phyloP scores from a whole-genome alignment of 2,329 filamentous ascomycete species.

The Trichoderma semiorbis region DNA sequence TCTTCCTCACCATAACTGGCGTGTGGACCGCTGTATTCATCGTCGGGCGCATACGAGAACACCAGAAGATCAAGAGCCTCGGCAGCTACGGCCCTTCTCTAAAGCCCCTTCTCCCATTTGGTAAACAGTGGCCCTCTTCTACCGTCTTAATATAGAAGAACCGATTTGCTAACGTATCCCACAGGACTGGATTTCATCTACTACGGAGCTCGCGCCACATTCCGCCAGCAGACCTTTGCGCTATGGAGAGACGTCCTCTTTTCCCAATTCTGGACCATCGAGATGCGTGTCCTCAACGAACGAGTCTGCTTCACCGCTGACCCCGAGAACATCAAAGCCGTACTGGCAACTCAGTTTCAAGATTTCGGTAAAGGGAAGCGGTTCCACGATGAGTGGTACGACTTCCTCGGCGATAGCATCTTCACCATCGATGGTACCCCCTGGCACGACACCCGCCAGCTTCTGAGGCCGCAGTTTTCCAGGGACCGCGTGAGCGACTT shows the following conservation, averaged over 20 bases:
- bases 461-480: constrained; percentile 84
- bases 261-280: constrained; percentile 52
- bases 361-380: constrained; percentile 78
- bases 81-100: constrained; percentile 41
- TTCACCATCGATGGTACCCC: constrained; percentile 74
- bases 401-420: constrained; percentile 71
- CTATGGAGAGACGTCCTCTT: constrained; percentile 57
- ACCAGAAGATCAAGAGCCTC: constrained; percentile 44
- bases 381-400: constrained; percentile 73
- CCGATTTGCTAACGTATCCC: background rate
- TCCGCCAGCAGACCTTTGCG: constrained; percentile 54
- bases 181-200: constrained; percentile 62
- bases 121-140: constrained; percentile 34
- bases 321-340: constrained; percentile 84
- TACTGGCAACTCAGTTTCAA: constrained; percentile 76
- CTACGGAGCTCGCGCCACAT: constrained; percentile 50
- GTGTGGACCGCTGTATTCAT: constrained; percentile 39
- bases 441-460: constrained; percentile 78
- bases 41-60: constrained; percentile 38
- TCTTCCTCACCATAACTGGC: constrained; percentile 36
- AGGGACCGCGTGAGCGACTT: constrained; percentile 80
- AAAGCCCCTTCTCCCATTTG: constrained; percentile 41
- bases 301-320: constrained; percentile 75
- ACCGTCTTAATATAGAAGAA: background rate
- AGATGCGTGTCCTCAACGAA: constrained; percentile 51